Conservation (phyloP, 225 moss, liverwort and hornwort genomes). For the Sphagnum contortum region DNA sequence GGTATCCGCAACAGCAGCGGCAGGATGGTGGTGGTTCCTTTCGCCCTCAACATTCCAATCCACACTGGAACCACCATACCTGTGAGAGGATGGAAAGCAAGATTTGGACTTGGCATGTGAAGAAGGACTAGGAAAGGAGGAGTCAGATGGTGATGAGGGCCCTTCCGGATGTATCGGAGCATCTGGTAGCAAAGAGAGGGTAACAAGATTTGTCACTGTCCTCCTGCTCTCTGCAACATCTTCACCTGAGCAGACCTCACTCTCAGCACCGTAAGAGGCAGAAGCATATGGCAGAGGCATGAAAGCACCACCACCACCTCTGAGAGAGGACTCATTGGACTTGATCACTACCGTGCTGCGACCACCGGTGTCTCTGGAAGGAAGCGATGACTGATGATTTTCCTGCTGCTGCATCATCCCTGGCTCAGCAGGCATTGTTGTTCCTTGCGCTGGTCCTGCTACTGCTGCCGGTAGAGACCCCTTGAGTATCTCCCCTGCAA, state of each 20-base stretch:
- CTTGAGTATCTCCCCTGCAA: constrained; percentile 3
- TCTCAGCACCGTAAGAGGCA: constrained; percentile 24
- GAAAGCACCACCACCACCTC: neutral
- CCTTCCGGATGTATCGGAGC: constrained; percentile 30
- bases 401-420: no score
- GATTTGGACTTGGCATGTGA: no score
- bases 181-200: constrained; percentile 67
- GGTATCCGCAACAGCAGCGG: constrained; percentile 8
- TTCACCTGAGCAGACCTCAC: constrained; percentile 62
- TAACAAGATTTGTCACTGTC: constrained; percentile 31
- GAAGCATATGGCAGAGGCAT: constrained; percentile 14
- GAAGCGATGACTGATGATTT: no score
- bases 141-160: constrained; percentile 5
- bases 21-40: no score
- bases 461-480: neutral
- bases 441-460: no score
- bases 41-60: no score
- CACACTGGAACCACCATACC: no score
- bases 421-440: no score
- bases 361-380: no score
- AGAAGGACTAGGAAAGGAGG: constrained; percentile 6
- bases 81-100: no score
- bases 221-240: constrained; percentile 32
- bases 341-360: no score
- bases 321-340: no score